Evolutionary conservation across 202 grass and related monocot genomes (phyloP).

Genomic region (Zizania palustris): DNA sequence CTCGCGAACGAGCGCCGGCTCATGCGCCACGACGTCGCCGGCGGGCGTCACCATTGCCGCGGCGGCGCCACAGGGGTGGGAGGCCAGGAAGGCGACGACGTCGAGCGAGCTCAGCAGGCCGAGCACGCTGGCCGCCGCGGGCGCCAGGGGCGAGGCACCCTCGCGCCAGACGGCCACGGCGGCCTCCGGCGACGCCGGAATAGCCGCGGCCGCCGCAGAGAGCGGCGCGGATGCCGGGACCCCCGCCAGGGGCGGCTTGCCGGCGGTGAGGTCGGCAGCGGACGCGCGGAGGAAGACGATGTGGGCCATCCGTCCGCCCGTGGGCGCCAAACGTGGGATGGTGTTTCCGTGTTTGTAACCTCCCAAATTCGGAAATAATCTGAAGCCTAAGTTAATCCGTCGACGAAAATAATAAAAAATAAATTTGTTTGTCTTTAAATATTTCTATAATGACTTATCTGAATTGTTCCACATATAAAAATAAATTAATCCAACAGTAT

Average conservation of each 20-base stretch:
- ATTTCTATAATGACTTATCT: no score
- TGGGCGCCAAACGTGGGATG: neutral
- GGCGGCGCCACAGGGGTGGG: conserved; percentile 10
- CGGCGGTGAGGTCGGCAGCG: conserved; percentile 60
- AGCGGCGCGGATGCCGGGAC: conserved; percentile 49
- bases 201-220: conserved; percentile 51
- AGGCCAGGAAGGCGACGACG: conserved; percentile 58
- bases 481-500: no score
- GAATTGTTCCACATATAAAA: no score
- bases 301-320: conserved; percentile 47
- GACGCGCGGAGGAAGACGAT: conserved; percentile 56
- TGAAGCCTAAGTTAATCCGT: no score
- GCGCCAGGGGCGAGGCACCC: conserved; percentile 30
- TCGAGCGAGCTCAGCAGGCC: conserved; percentile 66
- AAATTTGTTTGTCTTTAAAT: no score
- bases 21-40: conserved; percentile 56
- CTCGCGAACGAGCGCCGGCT: conserved; percentile 49
- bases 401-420: no score
- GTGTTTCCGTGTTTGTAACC: no score
- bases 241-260: conserved; percentile 56
- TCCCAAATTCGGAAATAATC: no score
- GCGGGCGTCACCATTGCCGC: conserved; percentile 47
- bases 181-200: conserved; percentile 56
- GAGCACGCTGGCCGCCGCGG: conserved; percentile 41
- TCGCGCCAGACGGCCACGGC: conserved; percentile 38